phyloP scores from a whole-genome alignment of 305 asterid genomes.

The Coffea humblotiana region DNA sequence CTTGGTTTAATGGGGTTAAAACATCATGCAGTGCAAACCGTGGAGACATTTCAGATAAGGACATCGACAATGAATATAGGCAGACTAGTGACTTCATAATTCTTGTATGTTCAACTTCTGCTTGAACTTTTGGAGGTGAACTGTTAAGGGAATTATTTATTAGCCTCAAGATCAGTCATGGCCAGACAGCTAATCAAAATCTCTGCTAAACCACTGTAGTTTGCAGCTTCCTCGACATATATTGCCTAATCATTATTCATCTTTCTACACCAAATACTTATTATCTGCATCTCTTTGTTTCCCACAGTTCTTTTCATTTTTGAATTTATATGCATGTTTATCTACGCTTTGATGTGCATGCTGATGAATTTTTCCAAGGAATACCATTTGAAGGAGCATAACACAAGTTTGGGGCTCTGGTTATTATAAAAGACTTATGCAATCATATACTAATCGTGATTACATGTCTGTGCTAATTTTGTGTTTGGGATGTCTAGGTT shows the following conservation, averaged over 20 bases:
- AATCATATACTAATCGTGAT: neutral
- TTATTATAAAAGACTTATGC: neutral
- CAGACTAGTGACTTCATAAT: slow-evolving; percentile 66
- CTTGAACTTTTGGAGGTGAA: slow-evolving; percentile 5
- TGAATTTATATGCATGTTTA: neutral
- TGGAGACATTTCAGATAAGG: slow-evolving; percentile 68
- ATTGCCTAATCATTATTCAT: slow-evolving; percentile 3
- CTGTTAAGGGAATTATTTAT: neutral
- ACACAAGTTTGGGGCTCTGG: too few species aligned
- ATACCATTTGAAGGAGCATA: neutral
- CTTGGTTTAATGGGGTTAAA: slow-evolving; percentile 37
- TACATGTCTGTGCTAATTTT: too few species aligned
- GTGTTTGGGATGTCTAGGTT: neutral
- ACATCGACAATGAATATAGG: slow-evolving; percentile 63
- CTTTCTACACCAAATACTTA: neutral
- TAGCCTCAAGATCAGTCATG: slow-evolving; percentile 1
- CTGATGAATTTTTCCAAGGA: neutral
- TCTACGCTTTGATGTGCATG: neutral
- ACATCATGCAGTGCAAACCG: slow-evolving; percentile 59
- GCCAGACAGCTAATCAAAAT: neutral
- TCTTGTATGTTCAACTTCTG: slow-evolving; percentile 59
- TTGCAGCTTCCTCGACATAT: neutral
- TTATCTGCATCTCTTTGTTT: neutral
- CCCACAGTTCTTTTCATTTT: neutral
- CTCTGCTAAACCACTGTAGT: neutral